Percentiles rank a stretch among this genome's conserved stretches.
Evolutionary conservation across 306 rosid genomes (phyloP).

Genomic region (Vachellia collinsii): DNA sequence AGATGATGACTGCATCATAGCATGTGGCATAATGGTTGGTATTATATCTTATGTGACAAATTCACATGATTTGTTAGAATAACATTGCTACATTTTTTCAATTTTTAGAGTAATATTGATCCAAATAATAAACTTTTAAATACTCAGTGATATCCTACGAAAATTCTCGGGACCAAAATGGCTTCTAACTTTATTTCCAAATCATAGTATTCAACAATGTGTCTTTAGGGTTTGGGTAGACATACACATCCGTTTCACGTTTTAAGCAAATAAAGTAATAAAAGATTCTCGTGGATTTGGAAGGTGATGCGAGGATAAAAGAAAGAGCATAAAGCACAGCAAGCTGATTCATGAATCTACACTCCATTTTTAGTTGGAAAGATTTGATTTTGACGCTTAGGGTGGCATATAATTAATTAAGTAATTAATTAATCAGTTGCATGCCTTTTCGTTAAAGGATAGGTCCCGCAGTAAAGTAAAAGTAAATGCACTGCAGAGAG

Average conservation of each 20-base stretch:
- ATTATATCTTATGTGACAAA: too few species aligned
- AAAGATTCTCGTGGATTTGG: not conserved
- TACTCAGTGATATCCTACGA: too few species aligned
- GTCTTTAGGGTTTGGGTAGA: not conserved
- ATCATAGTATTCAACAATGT: not conserved
- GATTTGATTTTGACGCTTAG: not conserved
- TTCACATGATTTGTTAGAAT: too few species aligned
- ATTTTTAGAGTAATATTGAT: too few species aligned
- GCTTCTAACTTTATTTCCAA: too few species aligned
- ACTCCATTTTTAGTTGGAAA: not conserved
- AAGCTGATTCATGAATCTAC: not conserved
- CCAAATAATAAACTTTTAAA: too few species aligned
- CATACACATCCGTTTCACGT: not conserved
- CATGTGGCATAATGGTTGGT: too few species aligned
- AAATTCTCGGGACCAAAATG: too few species aligned
- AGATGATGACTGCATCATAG: too few species aligned
- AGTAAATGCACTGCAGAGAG: not conserved
- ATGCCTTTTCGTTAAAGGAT: not conserved
- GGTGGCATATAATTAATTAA: not conserved
- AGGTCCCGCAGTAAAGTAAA: conserved; percentile 1
- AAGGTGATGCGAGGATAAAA: not conserved
- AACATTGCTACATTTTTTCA: too few species aligned
- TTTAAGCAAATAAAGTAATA: not conserved
- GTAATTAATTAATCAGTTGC: not conserved
- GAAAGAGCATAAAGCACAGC: not conserved